Conservation (phyloP, 1,284 basidiomycete species). For the Wolfiporia cocos region DNA sequence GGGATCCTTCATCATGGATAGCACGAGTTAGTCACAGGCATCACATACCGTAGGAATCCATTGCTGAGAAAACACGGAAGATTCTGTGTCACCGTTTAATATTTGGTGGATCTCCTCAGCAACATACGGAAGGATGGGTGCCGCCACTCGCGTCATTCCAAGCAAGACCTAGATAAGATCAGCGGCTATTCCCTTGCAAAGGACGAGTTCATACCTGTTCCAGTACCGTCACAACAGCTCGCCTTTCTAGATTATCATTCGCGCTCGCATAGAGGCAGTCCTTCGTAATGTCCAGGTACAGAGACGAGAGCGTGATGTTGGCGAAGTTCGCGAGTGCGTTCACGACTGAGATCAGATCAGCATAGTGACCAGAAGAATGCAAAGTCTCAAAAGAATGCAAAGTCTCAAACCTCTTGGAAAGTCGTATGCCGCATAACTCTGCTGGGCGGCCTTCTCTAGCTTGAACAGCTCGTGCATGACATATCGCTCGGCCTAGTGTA, state of each 20-base stretch:
- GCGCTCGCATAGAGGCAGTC: conserved; percentile 84
- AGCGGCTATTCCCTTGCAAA: not conserved
- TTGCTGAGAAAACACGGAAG: conserved; percentile 56
- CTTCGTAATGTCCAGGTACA: conserved; percentile 93
- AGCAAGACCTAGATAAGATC: conserved; percentile 49
- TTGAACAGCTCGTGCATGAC: conserved; percentile 80
- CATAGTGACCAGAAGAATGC: not conserved
- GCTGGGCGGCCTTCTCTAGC: conserved; percentile 62
- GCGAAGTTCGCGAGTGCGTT: conserved; percentile 58
- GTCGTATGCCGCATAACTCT: conserved; percentile 72
- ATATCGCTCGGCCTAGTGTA: conserved; percentile 70
- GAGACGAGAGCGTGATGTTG: conserved; percentile 66
- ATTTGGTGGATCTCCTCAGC: conserved; percentile 83
- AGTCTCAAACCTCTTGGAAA: conserved; percentile 73
- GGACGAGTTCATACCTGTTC: conserved; percentile 46
- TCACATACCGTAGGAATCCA: conserved; percentile 50
- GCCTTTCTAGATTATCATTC: conserved; percentile 45
- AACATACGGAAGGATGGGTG: conserved; percentile 88
- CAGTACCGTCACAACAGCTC: conserved; percentile 67
- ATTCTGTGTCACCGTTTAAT: conserved; percentile 24
- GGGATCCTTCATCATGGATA: not conserved
- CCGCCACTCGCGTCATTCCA: conserved; percentile 69
- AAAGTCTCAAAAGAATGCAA: not conserved
- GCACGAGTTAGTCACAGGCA: not conserved
- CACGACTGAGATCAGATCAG: conserved; percentile 39